These are phyloP conservation scores for Aspergillus pseudoviridinutans DNA, from an alignment of 2,329 filamentous ascomycete species.

Conservation along the genomic window DNA sequence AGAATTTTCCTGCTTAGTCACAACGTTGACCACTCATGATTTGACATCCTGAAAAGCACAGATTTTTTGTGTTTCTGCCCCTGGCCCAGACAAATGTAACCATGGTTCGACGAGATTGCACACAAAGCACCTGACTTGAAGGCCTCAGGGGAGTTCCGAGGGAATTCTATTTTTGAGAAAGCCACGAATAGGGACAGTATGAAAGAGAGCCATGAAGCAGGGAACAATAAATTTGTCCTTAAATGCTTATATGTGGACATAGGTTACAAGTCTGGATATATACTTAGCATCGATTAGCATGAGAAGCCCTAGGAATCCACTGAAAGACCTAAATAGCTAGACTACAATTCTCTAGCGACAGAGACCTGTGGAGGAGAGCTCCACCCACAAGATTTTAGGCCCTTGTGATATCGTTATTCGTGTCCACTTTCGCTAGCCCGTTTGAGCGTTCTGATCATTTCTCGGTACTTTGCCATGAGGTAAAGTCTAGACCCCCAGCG, in stretches of 20 bases:
- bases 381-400: background rate
- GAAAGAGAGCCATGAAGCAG: background rate
- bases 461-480: background rate
- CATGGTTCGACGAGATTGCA: background rate
- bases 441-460: background rate
- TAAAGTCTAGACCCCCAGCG: background rate
- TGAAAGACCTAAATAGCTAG: background rate
- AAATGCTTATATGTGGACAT: background rate
- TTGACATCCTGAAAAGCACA: background rate
- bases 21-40: background rate
- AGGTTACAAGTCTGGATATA: no score
- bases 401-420: background rate
- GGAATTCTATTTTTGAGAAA: background rate
- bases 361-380: background rate
- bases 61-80: background rate
- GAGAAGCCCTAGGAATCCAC: background rate
- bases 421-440: background rate
- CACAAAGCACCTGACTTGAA: background rate
- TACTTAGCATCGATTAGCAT: no score
- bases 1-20: background rate
- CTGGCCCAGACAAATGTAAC: background rate
- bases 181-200: background rate
- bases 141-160: background rate
- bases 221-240: background rate
- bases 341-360: background rate